phyloP scores from a whole-genome alignment of 805 yeast species.

The Diddensiella transvaalensis region DNA sequence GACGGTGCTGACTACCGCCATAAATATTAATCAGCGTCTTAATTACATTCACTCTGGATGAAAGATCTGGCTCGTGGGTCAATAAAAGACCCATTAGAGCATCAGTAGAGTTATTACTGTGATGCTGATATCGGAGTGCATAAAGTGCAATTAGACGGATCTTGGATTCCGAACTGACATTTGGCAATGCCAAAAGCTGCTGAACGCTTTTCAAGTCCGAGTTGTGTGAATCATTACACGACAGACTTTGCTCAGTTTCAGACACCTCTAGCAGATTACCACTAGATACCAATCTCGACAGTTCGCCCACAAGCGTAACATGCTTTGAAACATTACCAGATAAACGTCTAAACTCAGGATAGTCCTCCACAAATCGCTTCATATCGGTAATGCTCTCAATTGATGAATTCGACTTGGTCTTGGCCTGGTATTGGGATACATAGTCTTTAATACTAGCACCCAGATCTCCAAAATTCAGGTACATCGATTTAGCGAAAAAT shows the following conservation, averaged over 20 bases:
- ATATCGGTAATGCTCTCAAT: conserved; percentile 81
- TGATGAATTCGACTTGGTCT: conserved; percentile 70
- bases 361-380: conserved; percentile 85
- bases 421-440: conserved; percentile 75
- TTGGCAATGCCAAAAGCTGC: conserved; percentile 43
- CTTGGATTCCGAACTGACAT: conserved; percentile 53
- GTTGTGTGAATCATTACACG: conserved; percentile 59
- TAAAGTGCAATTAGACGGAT: conserved; percentile 71
- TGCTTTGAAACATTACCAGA: conserved; percentile 89
- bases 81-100: conserved; percentile 22
- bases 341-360: conserved; percentile 88
- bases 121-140: conserved; percentile 63
- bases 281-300: conserved; percentile 66
- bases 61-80: conserved; percentile 21
- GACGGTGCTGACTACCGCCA: conserved; percentile 45
- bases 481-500: conserved; percentile 79
- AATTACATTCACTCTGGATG: conserved; percentile 41
- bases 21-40: conserved; percentile 42
- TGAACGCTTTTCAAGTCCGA: conserved; percentile 55
- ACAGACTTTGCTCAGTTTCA: conserved; percentile 83
- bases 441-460: conserved; percentile 81
- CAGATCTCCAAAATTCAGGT: conserved; percentile 88
- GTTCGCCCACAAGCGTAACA: conserved; percentile 82
- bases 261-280: conserved; percentile 77
- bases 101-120: conserved; percentile 43